A percentile compares a stretch with the other conserved stretches of the same genome.
Evolutionary conservation across 2,329 filamentous ascomycete genomes (phyloP).

Genomic region (Colletotrichum kahawae): DNA sequence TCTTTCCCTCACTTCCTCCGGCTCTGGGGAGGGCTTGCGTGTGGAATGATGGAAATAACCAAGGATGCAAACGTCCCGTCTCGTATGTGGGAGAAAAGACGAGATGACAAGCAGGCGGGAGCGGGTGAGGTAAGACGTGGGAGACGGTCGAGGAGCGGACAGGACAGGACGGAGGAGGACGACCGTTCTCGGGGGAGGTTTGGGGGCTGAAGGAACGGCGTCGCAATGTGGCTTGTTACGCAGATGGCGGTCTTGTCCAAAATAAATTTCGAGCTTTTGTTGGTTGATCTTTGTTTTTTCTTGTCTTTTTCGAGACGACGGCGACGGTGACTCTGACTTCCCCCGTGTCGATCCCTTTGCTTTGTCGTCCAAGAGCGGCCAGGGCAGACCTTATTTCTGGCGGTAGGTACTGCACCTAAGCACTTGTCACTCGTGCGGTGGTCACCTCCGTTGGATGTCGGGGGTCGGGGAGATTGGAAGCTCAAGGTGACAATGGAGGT

Average conservation of each 20-base stretch:
- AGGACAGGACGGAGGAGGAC: background rate
- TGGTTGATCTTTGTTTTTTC: background rate
- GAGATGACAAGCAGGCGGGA: background rate
- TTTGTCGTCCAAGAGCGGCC: background rate
- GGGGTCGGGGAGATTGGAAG: background rate
- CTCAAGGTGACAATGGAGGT: background rate
- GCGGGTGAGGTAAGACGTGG: background rate
- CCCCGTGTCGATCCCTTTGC: background rate
- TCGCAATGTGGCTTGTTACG: constrained; percentile 12
- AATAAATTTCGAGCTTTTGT: background rate
- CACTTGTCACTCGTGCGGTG: background rate
- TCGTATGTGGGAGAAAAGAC: background rate
- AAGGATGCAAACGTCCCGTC: background rate
- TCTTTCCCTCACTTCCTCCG: background rate
- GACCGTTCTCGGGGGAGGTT: background rate
- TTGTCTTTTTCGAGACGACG: background rate
- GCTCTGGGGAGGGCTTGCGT: background rate
- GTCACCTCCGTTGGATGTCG: background rate
- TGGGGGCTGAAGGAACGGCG: constrained; percentile 14
- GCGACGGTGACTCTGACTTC: background rate
- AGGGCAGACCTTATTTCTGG: background rate
- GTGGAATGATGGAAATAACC: background rate
- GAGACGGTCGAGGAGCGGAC: background rate
- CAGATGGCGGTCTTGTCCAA: constrained; percentile 6
- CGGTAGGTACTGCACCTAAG: background rate